Evolutionary conservation across 1,139 yeast genomes (phyloP), one percentile per base, ranked within the genome.

Genomic region (Zygoascus hellenicus): DNA sequence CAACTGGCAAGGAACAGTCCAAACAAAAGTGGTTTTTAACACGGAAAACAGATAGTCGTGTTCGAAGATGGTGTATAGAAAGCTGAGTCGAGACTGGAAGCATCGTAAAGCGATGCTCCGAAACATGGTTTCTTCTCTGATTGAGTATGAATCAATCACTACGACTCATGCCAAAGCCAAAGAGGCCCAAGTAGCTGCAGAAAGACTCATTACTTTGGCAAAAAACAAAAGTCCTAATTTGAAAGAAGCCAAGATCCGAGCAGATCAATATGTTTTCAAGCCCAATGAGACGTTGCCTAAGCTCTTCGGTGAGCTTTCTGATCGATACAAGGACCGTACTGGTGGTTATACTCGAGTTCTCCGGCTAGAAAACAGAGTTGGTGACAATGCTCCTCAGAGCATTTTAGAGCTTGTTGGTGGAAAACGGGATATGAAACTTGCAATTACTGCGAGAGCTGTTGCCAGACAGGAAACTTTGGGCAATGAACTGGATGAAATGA

Each of bases 381-480:
- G 92, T 56, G 98, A 94, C 64, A 84, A 83, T 54, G 96, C 97
- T 0, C 92, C 94, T 17, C 92, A 86, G 75, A 82, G 95, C 1
- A 82, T 92, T 13, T 64, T 94, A 48, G 98, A 94, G 66, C 72
- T 94, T 46, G 95, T 92, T 1, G 96, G 86, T 57, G 81, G 84
- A 10, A 77, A 77, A 29, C 76, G 80, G 56, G 96, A 88, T 61
- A 76, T 86, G 71, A 80, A 83, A 58, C 77, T 81, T 56, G 85
- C 95, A 80, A 71, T 80, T 60, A 75, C 80, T 16, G 96, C 96
- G 22, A 79, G 87, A 63, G 73, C 80, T 1, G 94, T 85, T 6
- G 96, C 96, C 26, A 76, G 95, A 55, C 71, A 84, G 49, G 82
- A 86, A 65, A 68, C 77, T 48, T 90, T 83, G 62, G 79, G 77